phyloP scores from a whole-genome alignment of 495 filamentous ascomycete genomes.

The Aspergillus conjunctus region DNA sequence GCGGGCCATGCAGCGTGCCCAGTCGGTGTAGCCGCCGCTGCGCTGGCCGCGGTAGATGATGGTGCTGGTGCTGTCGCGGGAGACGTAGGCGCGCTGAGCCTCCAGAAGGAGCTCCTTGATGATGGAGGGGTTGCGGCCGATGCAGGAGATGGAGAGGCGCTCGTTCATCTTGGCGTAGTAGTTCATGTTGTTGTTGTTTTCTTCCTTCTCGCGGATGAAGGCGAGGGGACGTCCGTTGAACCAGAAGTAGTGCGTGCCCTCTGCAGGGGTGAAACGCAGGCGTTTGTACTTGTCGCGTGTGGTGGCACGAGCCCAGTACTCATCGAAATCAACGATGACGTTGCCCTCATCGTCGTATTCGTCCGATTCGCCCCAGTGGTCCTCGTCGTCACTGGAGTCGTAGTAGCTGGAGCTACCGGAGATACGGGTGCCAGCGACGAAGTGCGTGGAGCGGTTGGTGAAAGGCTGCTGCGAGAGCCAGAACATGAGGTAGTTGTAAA shows the following conservation, averaged over 20 bases:
- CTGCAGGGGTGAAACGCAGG: constrained; percentile 64
- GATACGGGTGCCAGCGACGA: constrained; percentile 63
- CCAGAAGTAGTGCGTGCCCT: constrained; percentile 68
- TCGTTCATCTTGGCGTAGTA: constrained; percentile 43
- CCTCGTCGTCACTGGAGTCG: constrained; percentile 45
- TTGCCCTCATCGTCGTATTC: constrained; percentile 42
- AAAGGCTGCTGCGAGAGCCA: constrained; percentile 67
- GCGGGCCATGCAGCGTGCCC: constrained; percentile 68
- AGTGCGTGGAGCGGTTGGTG: constrained; percentile 56
- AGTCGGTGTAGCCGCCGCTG: constrained; percentile 46
- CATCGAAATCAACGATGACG: constrained; percentile 33
- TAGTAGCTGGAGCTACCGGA: constrained; percentile 51
- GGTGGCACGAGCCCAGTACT: constrained; percentile 52
- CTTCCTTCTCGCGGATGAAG: constrained; percentile 51
- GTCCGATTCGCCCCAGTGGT: constrained; percentile 37
- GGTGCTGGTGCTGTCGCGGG: constrained; percentile 62
- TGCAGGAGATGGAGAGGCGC: constrained; percentile 63
- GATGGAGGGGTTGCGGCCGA: constrained; percentile 65
- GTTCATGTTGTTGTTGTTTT: constrained; percentile 24
- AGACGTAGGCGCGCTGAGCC: constrained; percentile 58
- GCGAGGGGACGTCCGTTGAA: constrained; percentile 58
- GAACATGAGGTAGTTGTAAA: constrained; percentile 69
- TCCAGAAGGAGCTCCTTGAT: constrained; percentile 69
- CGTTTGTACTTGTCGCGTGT: constrained; percentile 57
- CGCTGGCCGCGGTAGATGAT: constrained; percentile 63